Percentiles rank a stretch among this genome's conserved stretches.
Conservation (phyloP, 2,329 filamentous ascomycete species). For the Trichothecium sympodiale region DNA sequence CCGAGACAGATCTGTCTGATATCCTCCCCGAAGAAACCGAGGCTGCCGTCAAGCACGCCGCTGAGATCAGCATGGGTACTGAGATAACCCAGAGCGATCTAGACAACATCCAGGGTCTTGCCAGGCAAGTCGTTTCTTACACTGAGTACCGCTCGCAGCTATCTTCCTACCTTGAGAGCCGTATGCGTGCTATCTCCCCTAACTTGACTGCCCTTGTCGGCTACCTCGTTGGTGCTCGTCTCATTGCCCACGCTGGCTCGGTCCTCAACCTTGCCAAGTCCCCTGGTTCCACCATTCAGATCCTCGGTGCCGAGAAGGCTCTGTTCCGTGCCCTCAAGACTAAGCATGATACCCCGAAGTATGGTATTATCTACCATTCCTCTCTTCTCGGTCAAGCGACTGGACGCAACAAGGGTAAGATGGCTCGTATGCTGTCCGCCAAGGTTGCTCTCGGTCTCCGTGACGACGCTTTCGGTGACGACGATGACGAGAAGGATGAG, state of each 20-base stretch:
- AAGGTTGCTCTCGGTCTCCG: slow-evolving; percentile 90
- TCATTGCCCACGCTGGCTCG: slow-evolving; percentile 91
- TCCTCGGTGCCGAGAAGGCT: slow-evolving; percentile 96
- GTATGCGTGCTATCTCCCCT: slow-evolving; percentile 94
- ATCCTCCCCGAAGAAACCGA: slow-evolving; percentile 95
- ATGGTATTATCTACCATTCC: slow-evolving; percentile 87
- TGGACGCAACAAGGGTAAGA: slow-evolving; percentile 98
- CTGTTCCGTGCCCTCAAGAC: slow-evolving; percentile 98
- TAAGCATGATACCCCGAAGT: slow-evolving; percentile 98
- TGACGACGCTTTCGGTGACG: slow-evolving; percentile 67
- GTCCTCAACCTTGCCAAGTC: slow-evolving; percentile 92
- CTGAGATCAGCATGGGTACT: slow-evolving; percentile 96
- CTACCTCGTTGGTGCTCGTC: slow-evolving; percentile 83
- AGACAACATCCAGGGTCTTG: slow-evolving; percentile 82
- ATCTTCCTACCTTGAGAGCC: slow-evolving; percentile 76
- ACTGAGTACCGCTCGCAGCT: slow-evolving; percentile 84
- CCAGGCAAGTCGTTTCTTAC: slow-evolving; percentile 86
- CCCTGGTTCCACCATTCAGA: slow-evolving; percentile 92
- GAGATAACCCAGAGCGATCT: slow-evolving; percentile 91
- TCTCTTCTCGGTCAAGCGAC: slow-evolving; percentile 93
- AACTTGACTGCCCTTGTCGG: slow-evolving; percentile 91
- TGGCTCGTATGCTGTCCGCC: slow-evolving; percentile 88
- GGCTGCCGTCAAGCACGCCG: slow-evolving; percentile 78
- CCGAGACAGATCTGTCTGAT: slow-evolving; percentile 69
- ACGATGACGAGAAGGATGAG: slow-evolving; percentile 43